phyloP scores from a whole-genome alignment of 169 alveolate species.

The Babesia microti region DNA sequence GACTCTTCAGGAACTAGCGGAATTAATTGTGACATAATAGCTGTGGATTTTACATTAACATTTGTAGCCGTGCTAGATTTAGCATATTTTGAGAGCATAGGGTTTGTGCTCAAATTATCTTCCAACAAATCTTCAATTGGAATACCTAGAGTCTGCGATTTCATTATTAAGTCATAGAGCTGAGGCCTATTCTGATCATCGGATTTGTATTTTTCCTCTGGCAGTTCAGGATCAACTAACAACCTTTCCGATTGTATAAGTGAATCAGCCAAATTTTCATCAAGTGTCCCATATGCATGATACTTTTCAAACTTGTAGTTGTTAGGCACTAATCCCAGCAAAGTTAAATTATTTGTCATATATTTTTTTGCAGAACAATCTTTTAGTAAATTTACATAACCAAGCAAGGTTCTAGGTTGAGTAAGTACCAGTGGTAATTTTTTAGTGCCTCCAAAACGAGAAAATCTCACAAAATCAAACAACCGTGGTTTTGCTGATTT shows the following conservation, averaged over 20 bases:
- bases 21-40: too few species aligned
- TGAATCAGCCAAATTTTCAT: slow-evolving; percentile 18
- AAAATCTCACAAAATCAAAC: slow-evolving; percentile 54
- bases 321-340: slow-evolving; percentile 51
- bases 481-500: slow-evolving; percentile 42
- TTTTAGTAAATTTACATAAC: slow-evolving; percentile 51
- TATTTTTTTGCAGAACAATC: slow-evolving; percentile 58
- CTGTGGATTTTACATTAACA: too few species aligned
- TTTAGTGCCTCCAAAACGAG: slow-evolving; percentile 20
- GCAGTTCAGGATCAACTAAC: slow-evolving; percentile 15
- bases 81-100: too few species aligned
- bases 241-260: slow-evolving; percentile 32
- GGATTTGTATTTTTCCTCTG: neutral
- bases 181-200: slow-evolving; percentile 23
- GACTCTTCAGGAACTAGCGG: too few species aligned
- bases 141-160: slow-evolving; percentile 13
- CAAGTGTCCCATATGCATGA: slow-evolving; percentile 38
- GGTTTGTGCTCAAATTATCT: too few species aligned
- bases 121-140: too few species aligned
- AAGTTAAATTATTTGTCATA: slow-evolving; percentile 51
- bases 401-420: slow-evolving; percentile 53
- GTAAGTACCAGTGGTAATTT: slow-evolving; percentile 46
- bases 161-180: slow-evolving; percentile 15
- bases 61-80: too few species aligned
- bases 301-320: slow-evolving; percentile 18